Percentiles rank a stretch among this genome's conserved stretches.
phyloP scores from a whole-genome alignment of 345 rosid genomes.

The Stellera chamaejasme region DNA sequence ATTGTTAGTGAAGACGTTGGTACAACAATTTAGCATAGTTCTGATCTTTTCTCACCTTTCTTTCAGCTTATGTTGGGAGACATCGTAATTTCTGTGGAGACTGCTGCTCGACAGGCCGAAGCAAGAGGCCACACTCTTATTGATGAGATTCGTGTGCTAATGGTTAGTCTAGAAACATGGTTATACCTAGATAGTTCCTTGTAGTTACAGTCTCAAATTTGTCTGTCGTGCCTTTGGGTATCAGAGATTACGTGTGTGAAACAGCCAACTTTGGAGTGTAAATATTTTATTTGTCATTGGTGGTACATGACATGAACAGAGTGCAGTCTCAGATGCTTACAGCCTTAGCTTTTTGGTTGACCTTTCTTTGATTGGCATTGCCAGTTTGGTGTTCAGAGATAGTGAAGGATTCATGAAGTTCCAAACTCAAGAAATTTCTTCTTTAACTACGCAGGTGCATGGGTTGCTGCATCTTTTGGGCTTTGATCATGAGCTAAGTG shows the following conservation, averaged over 20 bases:
- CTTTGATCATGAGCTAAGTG: slow-evolving; percentile 92
- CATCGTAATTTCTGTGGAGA: slow-evolving; percentile 85
- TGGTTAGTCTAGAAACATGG: slow-evolving; percentile 39
- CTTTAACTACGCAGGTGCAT: slow-evolving; percentile 54
- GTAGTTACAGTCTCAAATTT: background rate
- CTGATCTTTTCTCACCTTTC: slow-evolving; percentile 4
- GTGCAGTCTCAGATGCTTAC: too few relatives aligned
- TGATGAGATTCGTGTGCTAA: slow-evolving; percentile 87
- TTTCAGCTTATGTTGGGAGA: slow-evolving; percentile 96
- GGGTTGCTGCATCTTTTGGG: slow-evolving; percentile 90
- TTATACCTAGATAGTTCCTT: too few relatives aligned
- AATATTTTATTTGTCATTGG: background rate
- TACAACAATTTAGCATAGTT: slow-evolving; percentile 1
- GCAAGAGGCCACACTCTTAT: slow-evolving; percentile 86
- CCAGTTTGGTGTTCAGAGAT: background rate
- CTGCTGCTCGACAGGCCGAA: slow-evolving; percentile 87
- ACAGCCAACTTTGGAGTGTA: background rate
- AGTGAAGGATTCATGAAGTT: too few relatives aligned
- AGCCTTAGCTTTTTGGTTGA: too few relatives aligned
- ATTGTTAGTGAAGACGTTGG: background rate
- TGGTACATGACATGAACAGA: slow-evolving; percentile 1
- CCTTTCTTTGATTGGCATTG: background rate
- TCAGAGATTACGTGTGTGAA: background rate
- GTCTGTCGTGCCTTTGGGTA: too few relatives aligned
- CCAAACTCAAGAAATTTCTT: background rate